Evolutionary conservation across 345 rosid species (phyloP).

Genomic region (Luvunga scandens): DNA sequence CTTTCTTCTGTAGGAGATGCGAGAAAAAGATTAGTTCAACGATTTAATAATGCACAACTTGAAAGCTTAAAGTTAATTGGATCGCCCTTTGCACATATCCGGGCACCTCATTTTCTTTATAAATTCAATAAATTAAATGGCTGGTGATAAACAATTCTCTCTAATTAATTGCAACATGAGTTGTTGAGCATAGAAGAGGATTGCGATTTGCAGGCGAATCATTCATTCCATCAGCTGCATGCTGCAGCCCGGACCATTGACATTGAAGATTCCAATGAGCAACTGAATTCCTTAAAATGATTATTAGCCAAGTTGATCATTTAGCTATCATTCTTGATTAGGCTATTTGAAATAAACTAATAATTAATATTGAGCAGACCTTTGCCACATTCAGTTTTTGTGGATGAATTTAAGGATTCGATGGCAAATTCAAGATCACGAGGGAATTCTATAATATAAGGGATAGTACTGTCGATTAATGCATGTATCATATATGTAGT

Average conservation of each 20-base stretch:
- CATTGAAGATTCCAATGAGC: conserved; percentile 5
- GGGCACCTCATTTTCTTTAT: background rate
- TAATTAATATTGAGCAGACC: background rate
- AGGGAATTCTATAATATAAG: too few relatives aligned
- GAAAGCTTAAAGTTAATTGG: conserved; percentile 10
- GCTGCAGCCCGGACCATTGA: background rate
- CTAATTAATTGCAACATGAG: background rate
- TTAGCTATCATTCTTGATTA: conserved; percentile 3
- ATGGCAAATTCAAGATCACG: too few relatives aligned
- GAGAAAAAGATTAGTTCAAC: conserved; percentile 6
- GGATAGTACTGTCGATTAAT: too few relatives aligned
- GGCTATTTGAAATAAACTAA: background rate
- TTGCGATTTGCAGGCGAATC: background rate
- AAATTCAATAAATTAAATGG: conserved; percentile 6
- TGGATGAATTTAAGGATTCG: too few relatives aligned
- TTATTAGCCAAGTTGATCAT: conserved; percentile 13
- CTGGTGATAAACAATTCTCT: background rate
- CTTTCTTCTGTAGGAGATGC: conserved; percentile 16
- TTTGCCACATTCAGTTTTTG: background rate
- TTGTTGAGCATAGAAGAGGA: conserved; percentile 10
- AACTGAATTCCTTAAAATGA: background rate
- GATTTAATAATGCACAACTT: conserved; percentile 26
- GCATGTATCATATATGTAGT: too few relatives aligned
- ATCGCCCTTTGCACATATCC: conserved; percentile 3
- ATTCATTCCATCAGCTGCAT: too few relatives aligned